A percentile compares a stretch with the other conserved stretches of the same genome.
Evolutionary conservation across 1,139 yeast genomes (phyloP).

Genomic region (Blastobotrys buckinghamii): DNA sequence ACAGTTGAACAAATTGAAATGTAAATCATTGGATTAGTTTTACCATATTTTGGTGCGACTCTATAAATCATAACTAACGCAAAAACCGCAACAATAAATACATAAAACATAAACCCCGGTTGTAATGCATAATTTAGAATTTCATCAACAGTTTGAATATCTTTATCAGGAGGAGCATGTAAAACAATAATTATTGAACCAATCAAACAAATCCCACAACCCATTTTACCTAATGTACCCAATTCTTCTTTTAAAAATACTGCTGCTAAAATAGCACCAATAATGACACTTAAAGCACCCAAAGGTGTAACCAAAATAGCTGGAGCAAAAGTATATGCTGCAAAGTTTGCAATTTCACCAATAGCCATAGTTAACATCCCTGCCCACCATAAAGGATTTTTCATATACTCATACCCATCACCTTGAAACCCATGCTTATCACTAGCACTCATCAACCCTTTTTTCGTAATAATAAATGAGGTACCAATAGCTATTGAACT

Average conservation of each 20-base stretch:
- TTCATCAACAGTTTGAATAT: constrained; percentile 82
- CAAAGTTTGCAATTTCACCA: constrained; percentile 89
- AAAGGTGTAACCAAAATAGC: constrained; percentile 88
- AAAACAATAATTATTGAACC: constrained; percentile 87
- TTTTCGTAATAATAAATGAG: constrained; percentile 82
- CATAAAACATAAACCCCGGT: constrained; percentile 73
- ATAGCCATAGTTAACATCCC: constrained; percentile 89
- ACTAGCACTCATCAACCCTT: constrained; percentile 73
- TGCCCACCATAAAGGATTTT: constrained; percentile 92
- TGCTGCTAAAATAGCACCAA: constrained; percentile 84
- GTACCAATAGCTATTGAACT: constrained; percentile 89
- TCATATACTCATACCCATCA: constrained; percentile 60
- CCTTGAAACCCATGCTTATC: constrained; percentile 53
- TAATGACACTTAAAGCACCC: constrained; percentile 85
- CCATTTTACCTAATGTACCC: constrained; percentile 87
- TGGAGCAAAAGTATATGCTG: constrained; percentile 94
- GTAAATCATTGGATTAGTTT: constrained; percentile 81
- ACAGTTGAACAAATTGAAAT: constrained; percentile 86
- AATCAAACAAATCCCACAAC: constrained; percentile 84
- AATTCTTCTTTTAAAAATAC: constrained; percentile 78
- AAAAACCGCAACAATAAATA: constrained; percentile 55
- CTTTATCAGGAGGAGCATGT: constrained; percentile 93
- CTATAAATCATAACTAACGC: constrained; percentile 75
- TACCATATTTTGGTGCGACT: constrained; percentile 77
- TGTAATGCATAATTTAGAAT: constrained; percentile 72